These are phyloP conservation scores for Lepidium aucheri DNA, from an alignment of 345 rosid species.

Conservation along the genomic window DNA sequence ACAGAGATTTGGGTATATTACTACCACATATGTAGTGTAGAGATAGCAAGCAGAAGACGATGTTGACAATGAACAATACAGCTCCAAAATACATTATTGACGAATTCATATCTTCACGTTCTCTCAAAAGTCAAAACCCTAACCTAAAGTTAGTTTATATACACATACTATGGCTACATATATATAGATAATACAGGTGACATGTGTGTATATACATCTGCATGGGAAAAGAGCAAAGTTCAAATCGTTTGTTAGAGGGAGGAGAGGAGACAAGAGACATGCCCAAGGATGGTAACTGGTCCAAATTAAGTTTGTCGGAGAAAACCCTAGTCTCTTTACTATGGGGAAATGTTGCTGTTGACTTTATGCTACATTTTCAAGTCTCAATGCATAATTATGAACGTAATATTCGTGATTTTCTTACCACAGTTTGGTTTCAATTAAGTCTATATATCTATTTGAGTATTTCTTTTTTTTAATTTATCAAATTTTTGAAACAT, in stretches of 20 bases:
- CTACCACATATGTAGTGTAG: constrained; percentile 10
- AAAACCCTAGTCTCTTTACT: not conserved
- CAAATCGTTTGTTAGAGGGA: too few species aligned
- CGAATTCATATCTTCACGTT: constrained; percentile 1
- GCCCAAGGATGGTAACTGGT: constrained; percentile 1
- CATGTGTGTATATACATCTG: not conserved
- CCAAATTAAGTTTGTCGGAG: constrained; percentile 10
- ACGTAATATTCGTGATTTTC: too few species aligned
- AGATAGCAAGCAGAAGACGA: constrained; percentile 5
- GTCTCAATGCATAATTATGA: not conserved
- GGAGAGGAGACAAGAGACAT: not conserved
- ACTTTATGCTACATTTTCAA: not conserved
- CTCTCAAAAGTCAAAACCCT: not conserved
- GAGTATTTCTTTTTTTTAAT: too few species aligned
- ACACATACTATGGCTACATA: not conserved
- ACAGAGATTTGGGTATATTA: not conserved
- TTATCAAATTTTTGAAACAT: too few species aligned
- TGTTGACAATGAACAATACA: constrained; percentile 11
- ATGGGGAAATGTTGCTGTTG: constrained; percentile 12
- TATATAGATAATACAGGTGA: not conserved
- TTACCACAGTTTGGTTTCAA: too few species aligned
- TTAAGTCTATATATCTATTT: too few species aligned
- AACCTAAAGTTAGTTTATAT: not conserved
- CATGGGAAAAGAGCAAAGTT: constrained; percentile 17
- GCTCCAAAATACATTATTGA: constrained; percentile 9